These are phyloP conservation scores for Trichosporon sp. DNA, from an alignment of 1,284 basidiomycete genomes.

Conservation along the genomic window DNA sequence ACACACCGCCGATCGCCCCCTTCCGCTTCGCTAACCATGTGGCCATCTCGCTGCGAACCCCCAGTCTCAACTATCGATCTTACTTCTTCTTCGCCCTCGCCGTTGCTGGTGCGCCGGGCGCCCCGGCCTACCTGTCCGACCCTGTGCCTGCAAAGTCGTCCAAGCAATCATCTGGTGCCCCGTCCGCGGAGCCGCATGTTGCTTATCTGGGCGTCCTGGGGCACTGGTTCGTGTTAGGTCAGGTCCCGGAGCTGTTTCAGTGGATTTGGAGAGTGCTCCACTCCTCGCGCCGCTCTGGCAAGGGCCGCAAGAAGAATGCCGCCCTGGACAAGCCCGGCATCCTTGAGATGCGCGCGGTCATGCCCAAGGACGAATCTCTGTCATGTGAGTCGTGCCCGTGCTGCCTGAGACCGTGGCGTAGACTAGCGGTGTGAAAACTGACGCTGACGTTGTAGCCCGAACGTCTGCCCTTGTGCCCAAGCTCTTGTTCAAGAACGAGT, in stretches of 20 bases:
- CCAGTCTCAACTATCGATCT: slow-evolving; percentile 53
- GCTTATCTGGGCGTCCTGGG: slow-evolving; percentile 40
- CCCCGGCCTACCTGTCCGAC: slow-evolving; percentile 38
- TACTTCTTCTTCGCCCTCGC: slow-evolving; percentile 70
- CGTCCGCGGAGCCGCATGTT: slow-evolving; percentile 26
- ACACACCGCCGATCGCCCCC: slow-evolving; percentile 45
- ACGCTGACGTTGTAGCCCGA: slow-evolving; percentile 6
- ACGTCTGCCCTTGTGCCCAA: slow-evolving; percentile 15
- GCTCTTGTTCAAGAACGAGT: slow-evolving; percentile 20
- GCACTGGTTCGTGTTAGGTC: slow-evolving; percentile 38
- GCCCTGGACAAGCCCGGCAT: slow-evolving; percentile 35
- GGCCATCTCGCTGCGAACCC: slow-evolving; percentile 84
- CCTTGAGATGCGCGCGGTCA: slow-evolving; percentile 35
- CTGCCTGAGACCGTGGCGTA: too few relatives aligned
- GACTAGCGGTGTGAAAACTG: neutral
- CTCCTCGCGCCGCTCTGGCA: slow-evolving; percentile 24
- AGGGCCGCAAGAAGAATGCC: slow-evolving; percentile 34
- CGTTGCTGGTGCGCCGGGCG: slow-evolving; percentile 48
- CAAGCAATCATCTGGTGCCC: slow-evolving; percentile 6
- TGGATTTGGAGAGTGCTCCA: slow-evolving; percentile 32
- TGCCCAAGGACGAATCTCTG: slow-evolving; percentile 34
- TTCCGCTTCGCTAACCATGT: slow-evolving; percentile 89
- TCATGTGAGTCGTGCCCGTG: slow-evolving; percentile 10
- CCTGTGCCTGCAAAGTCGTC: slow-evolving; percentile 18
- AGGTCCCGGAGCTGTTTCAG: slow-evolving; percentile 29